Conservation (phyloP, 805 yeast genomes). For the Teunomyces atbi region DNA sequence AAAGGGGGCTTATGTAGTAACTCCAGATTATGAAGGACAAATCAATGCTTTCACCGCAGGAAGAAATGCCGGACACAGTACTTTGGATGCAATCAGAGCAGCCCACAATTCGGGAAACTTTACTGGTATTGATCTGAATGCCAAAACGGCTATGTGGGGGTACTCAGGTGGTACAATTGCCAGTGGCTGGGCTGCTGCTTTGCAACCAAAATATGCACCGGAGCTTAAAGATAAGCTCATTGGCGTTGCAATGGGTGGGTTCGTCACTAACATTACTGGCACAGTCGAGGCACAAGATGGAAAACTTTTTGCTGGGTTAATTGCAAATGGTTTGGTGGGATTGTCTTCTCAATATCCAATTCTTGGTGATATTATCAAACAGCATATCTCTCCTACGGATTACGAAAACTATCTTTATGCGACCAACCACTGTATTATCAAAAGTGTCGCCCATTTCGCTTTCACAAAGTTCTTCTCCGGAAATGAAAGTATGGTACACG, state of each 20-base stretch:
- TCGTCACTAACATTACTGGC: slow-evolving; percentile 31
- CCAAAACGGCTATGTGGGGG: slow-evolving; percentile 30
- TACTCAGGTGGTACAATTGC: slow-evolving; percentile 41
- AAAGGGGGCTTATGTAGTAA: slow-evolving; percentile 32
- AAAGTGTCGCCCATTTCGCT: slow-evolving; percentile 8
- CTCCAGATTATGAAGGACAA: slow-evolving; percentile 37
- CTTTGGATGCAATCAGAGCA: slow-evolving; percentile 32
- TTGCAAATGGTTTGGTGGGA: slow-evolving; percentile 29
- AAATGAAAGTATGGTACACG: slow-evolving; percentile 7
- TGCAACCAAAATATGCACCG: slow-evolving; percentile 37
- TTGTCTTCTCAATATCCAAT: slow-evolving; percentile 29
- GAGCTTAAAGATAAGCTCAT: slow-evolving; percentile 21
- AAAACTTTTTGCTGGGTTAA: slow-evolving; percentile 27
- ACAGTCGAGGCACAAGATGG: slow-evolving; percentile 25
- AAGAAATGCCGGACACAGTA: slow-evolving; percentile 27
- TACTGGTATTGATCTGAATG: slow-evolving; percentile 19
- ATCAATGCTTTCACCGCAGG: slow-evolving; percentile 33
- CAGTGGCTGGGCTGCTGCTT: slow-evolving; percentile 37
- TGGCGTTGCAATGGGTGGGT: slow-evolving; percentile 40
- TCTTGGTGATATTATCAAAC: background rate
- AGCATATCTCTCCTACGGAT: background rate
- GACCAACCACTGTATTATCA: background rate
- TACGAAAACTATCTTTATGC: background rate
- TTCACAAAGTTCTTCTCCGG: slow-evolving; percentile 14
- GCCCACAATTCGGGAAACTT: slow-evolving; percentile 15